Evolutionary conservation across 2,329 filamentous ascomycete genomes (phyloP).

Genomic region (Byssoonygena ceratinophila): DNA sequence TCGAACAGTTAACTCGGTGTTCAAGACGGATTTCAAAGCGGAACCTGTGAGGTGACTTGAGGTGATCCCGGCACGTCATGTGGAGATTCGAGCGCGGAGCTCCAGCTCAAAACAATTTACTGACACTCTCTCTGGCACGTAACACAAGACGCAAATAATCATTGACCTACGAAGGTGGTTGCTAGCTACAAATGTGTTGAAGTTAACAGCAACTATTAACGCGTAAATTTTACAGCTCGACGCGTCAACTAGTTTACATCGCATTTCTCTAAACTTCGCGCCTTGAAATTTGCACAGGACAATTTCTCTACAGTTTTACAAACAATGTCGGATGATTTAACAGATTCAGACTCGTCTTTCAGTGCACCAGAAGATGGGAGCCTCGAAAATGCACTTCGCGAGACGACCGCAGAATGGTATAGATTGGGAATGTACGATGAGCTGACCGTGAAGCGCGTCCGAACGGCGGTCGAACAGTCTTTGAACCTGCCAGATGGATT

Average conservation of each 20-base stretch:
- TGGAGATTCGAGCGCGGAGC: too few species aligned
- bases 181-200: background rate
- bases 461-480: slow-evolving; percentile 42
- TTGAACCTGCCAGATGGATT: slow-evolving; percentile 45
- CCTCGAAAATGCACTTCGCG: slow-evolving; percentile 32
- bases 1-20: too few species aligned
- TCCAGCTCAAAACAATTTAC: too few species aligned
- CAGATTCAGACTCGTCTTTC: slow-evolving; percentile 20
- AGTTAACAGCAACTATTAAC: background rate
- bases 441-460: slow-evolving; percentile 49
- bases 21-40: too few species aligned
- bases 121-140: background rate
- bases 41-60: too few species aligned
- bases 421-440: slow-evolving; percentile 38
- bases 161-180: background rate
- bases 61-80: too few species aligned
- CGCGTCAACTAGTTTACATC: too few species aligned
- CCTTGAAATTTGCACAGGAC: background rate
- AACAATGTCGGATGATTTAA: slow-evolving; percentile 23
- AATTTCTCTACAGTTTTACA: background rate
- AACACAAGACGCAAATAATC: background rate
- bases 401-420: slow-evolving; percentile 30
- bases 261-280: background rate
- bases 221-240: background rate
- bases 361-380: slow-evolving; percentile 26